phyloP scores from a whole-genome alignment of 2,329 filamentous ascomycete species.

The Lachnellula cervina region DNA sequence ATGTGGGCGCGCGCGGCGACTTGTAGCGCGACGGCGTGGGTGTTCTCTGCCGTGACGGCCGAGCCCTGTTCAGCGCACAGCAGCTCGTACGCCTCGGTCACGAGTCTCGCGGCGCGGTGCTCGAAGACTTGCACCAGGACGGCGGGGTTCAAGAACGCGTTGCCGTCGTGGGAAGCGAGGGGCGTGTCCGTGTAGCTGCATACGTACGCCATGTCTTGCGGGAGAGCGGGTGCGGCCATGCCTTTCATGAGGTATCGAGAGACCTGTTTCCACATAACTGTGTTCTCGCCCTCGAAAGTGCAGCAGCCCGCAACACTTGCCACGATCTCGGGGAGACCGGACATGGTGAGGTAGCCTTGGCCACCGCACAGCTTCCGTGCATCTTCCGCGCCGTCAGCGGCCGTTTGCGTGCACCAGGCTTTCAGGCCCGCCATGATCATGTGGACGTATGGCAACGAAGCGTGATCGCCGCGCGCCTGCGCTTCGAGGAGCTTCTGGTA shows the following conservation, averaged over 20 bases:
- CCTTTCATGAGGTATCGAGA: constrained; percentile 22
- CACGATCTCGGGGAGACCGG: constrained; percentile 31
- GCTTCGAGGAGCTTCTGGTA: constrained; percentile 2
- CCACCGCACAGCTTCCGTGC: constrained; percentile 35
- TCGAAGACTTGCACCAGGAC: constrained; percentile 6
- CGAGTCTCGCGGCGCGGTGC: constrained; percentile 3
- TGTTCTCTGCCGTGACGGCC: constrained; percentile 1
- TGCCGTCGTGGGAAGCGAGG: background rate
- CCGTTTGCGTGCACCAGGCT: constrained; percentile 26
- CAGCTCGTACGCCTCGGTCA: background rate
- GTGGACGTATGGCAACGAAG: constrained; percentile 22
- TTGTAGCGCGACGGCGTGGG: background rate
- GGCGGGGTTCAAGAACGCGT: constrained; percentile 1
- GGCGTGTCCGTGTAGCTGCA: background rate
- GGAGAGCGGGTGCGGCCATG: constrained; percentile 4
- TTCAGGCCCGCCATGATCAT: constrained; percentile 29
- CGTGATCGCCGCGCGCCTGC: constrained; percentile 8
- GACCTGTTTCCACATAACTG: constrained; percentile 38
- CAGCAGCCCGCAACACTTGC: constrained; percentile 24
- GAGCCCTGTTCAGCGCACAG: background rate
- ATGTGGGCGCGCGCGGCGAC: constrained; percentile 18
- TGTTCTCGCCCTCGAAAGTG: constrained; percentile 39
- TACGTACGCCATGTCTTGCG: constrained; percentile 10
- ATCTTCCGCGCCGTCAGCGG: constrained; percentile 31
- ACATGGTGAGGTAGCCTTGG: constrained; percentile 35